Base-by-base conservation (phyloP, 179 eudicot genomes). In the Vitellaria paradoxa region DNA sequence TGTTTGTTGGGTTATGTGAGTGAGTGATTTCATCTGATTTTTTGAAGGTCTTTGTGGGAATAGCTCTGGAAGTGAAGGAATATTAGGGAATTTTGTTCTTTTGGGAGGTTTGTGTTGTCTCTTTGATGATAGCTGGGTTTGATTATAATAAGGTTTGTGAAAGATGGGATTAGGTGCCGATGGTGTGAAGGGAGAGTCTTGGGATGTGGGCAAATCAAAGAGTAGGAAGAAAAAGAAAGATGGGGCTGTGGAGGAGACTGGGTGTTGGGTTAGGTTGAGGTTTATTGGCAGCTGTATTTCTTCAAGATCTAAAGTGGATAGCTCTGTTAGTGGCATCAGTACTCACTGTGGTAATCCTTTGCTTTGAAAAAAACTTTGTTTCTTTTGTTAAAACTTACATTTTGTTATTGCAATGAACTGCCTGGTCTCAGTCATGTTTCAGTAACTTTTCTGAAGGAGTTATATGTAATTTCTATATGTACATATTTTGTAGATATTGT, bases 241-340 rank as follows among this genome's bases (percentile, higher is more conserved):
- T 56, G 53, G 47, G 42, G 37, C 37, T 30, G 82, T 26, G 59
- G 83, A 76, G 62, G 84, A 72, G 37, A 77, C 82, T 77, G 88
- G 90, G 18, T 87, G 90, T 78, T 87, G 90, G 86, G 78, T 75
- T 52, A 83, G 77, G 73, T 79, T 85, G 76, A 82, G 86, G 77
- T 73, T 75, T 72, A 76, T 81, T 47, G 80, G 87, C 15, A 82
- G 87, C 82, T 85, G 87, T 87, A 75, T 84, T 61, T 83, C 81
- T 79, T 87, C 90, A 79, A 87, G 88, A 87, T 87, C 90, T 76
- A 87, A 87, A 79, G 90, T 87, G 72, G 90, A 87, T 76, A 87
- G 70, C 80, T 87, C 90, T 37, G 61, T 82, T 46, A 85, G 85
- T 78, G 86, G 85, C 80, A 78, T 82, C 82, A 81, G 85, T 67